Evolutionary conservation across 768 basidiomycete genomes (phyloP).

Genomic region (Termitomyces eurrhizus): DNA sequence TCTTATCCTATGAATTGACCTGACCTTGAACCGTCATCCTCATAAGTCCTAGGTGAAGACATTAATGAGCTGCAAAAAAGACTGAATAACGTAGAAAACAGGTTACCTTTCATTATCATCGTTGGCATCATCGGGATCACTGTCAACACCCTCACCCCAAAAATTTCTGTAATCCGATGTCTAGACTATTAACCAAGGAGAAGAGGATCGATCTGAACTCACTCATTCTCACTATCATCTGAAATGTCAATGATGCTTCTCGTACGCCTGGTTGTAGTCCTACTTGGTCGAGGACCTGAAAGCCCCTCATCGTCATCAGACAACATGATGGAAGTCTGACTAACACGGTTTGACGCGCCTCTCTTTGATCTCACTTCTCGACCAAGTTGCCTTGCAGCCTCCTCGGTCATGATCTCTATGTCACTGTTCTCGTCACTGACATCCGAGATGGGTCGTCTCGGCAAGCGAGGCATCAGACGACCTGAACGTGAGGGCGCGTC

Average conservation of each 20-base stretch:
- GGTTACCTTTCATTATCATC: neutral
- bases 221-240: constrained; percentile 10
- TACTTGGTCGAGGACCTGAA: neutral
- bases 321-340: neutral
- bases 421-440: neutral
- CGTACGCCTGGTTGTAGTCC: neutral
- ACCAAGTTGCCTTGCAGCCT: neutral
- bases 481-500: neutral
- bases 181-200: neutral
- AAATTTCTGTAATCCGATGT: neutral
- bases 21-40: constrained; percentile 12
- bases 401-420: constrained; percentile 4
- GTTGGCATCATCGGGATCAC: neutral
- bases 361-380: neutral
- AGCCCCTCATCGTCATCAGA: constrained; percentile 5
- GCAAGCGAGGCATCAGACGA: neutral
- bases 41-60: constrained; percentile 8
- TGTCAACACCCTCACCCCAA: neutral
- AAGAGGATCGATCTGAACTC: neutral
- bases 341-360: neutral
- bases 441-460: neutral
- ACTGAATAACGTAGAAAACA: too few relatives aligned
- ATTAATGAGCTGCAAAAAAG: neutral
- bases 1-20: constrained; percentile 4
- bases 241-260: neutral